phyloP scores from a whole-genome alignment of 2,329 filamentous ascomycete species.

The Colletotrichum euphorbiae region DNA sequence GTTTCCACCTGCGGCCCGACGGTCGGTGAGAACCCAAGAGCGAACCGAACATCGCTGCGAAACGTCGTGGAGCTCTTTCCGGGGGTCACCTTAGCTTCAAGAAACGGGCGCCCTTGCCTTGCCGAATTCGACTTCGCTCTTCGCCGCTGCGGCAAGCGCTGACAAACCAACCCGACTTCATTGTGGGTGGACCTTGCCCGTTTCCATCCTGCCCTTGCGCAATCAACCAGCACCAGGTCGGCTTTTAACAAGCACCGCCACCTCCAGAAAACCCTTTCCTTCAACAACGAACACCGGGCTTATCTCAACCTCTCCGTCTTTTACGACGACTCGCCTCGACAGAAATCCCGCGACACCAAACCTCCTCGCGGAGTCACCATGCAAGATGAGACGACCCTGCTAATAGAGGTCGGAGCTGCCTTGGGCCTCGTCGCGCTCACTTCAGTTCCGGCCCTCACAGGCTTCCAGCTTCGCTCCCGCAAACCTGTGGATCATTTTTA shows the following conservation, averaged over 20 bases:
- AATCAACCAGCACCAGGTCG: background rate
- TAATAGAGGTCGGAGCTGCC: slow-evolving; percentile 43
- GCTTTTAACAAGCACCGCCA: slow-evolving; percentile 1
- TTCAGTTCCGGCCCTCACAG: slow-evolving; percentile 52
- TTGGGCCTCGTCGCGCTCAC: slow-evolving; percentile 51
- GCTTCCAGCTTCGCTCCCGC: slow-evolving; percentile 51
- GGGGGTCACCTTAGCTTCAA: slow-evolving; percentile 14
- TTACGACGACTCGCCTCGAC: background rate
- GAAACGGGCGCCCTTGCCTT: slow-evolving; percentile 19
- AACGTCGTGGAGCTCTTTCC: slow-evolving; percentile 10
- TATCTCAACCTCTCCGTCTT: background rate
- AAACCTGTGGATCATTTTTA: slow-evolving; percentile 63
- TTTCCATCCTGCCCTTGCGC: slow-evolving; percentile 6
- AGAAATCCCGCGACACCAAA: background rate
- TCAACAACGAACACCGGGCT: background rate
- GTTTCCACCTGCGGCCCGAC: slow-evolving; percentile 17
- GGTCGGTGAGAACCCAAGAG: background rate
- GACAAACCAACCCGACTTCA: slow-evolving; percentile 21
- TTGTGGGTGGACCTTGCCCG: slow-evolving; percentile 24
- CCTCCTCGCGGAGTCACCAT: slow-evolving; percentile 21
- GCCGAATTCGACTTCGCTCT: slow-evolving; percentile 9
- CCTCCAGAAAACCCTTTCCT: slow-evolving; percentile 16
- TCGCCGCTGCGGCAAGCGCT: slow-evolving; percentile 12
- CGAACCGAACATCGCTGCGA: slow-evolving; percentile 8
- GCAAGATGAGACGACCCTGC: slow-evolving; percentile 35